Percentiles rank a stretch among this genome's conserved stretches.
Evolutionary conservation across 345 rosid genomes (phyloP).

Genomic region (Pistacia vera): DNA sequence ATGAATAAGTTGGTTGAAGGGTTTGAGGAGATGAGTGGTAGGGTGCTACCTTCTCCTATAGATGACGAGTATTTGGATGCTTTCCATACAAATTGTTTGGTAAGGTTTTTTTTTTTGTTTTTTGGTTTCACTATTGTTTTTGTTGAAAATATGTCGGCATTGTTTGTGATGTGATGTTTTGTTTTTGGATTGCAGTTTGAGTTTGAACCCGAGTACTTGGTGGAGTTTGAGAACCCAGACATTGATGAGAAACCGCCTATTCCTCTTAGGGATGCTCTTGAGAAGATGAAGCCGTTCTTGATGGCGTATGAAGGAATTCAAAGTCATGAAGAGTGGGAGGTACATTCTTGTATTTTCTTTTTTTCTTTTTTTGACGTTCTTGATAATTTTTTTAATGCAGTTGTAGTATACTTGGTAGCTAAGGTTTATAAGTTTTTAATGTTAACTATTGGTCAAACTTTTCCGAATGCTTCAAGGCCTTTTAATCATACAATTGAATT

Average conservation of each 20-base stretch:
- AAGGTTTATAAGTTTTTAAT: background rate
- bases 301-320: constrained; percentile 86
- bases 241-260: constrained; percentile 84
- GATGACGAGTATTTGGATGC: constrained; percentile 61
- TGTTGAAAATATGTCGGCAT: background rate
- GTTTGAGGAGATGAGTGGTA: constrained; percentile 54
- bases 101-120: constrained; percentile 14
- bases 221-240: constrained; percentile 92
- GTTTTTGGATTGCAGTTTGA: constrained; percentile 61
- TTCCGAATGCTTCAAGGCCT: no score
- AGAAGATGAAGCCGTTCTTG: constrained; percentile 92
- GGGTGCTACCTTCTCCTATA: constrained; percentile 65
- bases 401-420: background rate
- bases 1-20: constrained; percentile 63
- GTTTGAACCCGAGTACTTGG: constrained; percentile 81
- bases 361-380: background rate
- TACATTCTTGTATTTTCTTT: constrained; percentile 22
- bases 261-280: constrained; percentile 77
- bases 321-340: constrained; percentile 96
- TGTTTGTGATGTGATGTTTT: background rate
- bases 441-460: no score
- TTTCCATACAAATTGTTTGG: constrained; percentile 64
- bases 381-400: background rate
- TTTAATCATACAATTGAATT: no score
- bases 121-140: background rate